phyloP scores from a whole-genome alignment of 2,329 filamentous ascomycete genomes.

The Cladophialophora immunda region DNA sequence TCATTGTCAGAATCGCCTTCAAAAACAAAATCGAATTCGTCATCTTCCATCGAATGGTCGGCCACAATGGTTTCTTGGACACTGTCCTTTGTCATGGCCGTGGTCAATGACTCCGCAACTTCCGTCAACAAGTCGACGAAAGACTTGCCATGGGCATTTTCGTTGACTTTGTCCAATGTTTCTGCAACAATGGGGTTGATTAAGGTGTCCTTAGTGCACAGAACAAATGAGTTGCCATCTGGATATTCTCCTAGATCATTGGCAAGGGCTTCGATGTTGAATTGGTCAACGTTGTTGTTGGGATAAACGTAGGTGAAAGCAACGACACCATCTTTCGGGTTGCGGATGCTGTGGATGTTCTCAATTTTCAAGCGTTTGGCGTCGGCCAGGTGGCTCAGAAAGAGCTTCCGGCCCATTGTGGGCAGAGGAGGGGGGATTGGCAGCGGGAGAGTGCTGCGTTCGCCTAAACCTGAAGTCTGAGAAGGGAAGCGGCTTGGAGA shows the following conservation, averaged over 20 bases:
- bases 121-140: conserved; percentile 44
- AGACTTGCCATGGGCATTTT: conserved; percentile 43
- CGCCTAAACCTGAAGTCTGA: background rate
- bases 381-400: conserved; percentile 65
- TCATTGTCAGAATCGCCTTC: conserved; percentile 47
- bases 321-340: conserved; percentile 77
- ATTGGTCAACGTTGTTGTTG: conserved; percentile 15
- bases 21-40: conserved; percentile 49
- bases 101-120: conserved; percentile 33
- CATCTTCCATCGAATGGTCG: conserved; percentile 5
- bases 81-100: conserved; percentile 21
- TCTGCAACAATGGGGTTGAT: conserved; percentile 42
- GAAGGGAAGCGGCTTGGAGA: background rate
- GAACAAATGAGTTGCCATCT: conserved; percentile 58
- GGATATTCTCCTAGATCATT: conserved; percentile 70
- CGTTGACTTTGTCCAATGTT: conserved; percentile 36
- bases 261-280: conserved; percentile 33
- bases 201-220: conserved; percentile 54
- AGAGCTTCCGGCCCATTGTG: conserved; percentile 72
- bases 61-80: background rate
- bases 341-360: conserved; percentile 63
- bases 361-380: conserved; percentile 50
- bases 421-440: background rate
- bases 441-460: background rate
- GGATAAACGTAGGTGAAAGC: conserved; percentile 64